Base-by-base conservation (phyloP, 2,329 filamentous ascomycete genomes). In the Phaeophleospora eucalypticola region DNA sequence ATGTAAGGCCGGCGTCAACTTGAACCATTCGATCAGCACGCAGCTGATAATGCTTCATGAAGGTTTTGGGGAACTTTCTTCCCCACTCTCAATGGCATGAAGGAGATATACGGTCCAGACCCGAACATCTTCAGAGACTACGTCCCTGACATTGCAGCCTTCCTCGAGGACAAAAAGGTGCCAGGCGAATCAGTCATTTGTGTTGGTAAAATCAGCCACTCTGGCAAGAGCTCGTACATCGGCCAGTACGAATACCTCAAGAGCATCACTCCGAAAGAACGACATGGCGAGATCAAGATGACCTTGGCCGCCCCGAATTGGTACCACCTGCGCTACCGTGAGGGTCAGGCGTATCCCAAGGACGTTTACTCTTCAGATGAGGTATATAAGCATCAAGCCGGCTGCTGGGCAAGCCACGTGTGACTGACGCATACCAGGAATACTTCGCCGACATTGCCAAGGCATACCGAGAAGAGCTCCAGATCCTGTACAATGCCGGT, bases 101-200 rank as follows among this genome's bases (percentile, higher is more conserved):
- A 58, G 18, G 73, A 79, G 60, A 69, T 80, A 34, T 69, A 71
- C 43, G 56, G 56, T 9, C 53, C 57, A 3, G 68, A 72, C 20
- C 48, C 67, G 1, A 72, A 73, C 34, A 76, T 79, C 53, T 83
- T 79, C 66, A 73, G 77, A 33, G 64, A 71, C 17, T 81, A 82
- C 54, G 75, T 80, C 20, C 80, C 80, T 2, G 81, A 84, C 57
- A 73, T 83, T 44, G 77, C 78, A 36, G 78, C 76, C 2, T 82
- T 84, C 66, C 72, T 80, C 35, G 78, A 82, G 46, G 73, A 75
- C 29, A 68, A 74, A 51, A 65, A 76, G 58, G 78, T 79, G 46
- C 77, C 79, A 12, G 53, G 52, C n/a, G 77, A 76, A 36, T 73
- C 75, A 54, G 76, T 73, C 3, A 76, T 58, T 16, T 55, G 51